phyloP scores from a whole-genome alignment of 208 protist species.

The Trypanosoma theileri region DNA sequence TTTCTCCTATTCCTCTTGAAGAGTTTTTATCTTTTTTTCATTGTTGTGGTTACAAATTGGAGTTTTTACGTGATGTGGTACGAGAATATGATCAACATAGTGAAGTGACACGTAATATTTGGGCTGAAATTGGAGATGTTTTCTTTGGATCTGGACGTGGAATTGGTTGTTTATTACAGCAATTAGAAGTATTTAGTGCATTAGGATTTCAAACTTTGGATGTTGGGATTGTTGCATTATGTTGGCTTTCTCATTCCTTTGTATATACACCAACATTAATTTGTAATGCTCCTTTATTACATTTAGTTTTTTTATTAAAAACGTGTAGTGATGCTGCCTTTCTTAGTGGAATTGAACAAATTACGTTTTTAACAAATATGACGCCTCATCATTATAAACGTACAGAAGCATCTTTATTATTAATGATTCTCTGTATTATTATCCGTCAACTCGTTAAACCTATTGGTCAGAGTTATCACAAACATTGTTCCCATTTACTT shows the following conservation, averaged over 20 bases:
- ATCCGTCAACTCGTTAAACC: constrained; percentile 29
- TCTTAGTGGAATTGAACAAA: constrained; percentile 36
- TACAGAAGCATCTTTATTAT: constrained; percentile 13
- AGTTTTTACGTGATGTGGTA: constrained; percentile 37
- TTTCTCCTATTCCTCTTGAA: constrained; percentile 31
- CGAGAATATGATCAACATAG: neutral
- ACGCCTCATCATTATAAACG: neutral
- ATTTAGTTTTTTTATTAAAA: constrained; percentile 51
- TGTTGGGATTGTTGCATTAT: constrained; percentile 15
- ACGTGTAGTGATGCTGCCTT: constrained; percentile 46
- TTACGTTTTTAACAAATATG: constrained; percentile 13
- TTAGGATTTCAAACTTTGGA: constrained; percentile 32
- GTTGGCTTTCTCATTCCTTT: constrained; percentile 31
- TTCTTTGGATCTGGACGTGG: constrained; percentile 24
- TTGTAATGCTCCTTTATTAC: constrained; percentile 36
- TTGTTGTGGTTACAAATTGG: constrained; percentile 39
- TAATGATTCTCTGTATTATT: constrained; percentile 29
- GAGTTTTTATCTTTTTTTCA: constrained; percentile 53
- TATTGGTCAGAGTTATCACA: neutral
- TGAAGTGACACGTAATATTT: constrained; percentile 12
- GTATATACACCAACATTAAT: constrained; percentile 13
- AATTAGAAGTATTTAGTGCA: constrained; percentile 25
- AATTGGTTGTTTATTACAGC: constrained; percentile 21
- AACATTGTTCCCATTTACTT: constrained; percentile 20
- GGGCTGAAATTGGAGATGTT: constrained; percentile 25